These are phyloP conservation scores for Neckera pumila DNA, from an alignment of 225 moss, liverwort and hornwort genomes.

Conservation along the genomic window DNA sequence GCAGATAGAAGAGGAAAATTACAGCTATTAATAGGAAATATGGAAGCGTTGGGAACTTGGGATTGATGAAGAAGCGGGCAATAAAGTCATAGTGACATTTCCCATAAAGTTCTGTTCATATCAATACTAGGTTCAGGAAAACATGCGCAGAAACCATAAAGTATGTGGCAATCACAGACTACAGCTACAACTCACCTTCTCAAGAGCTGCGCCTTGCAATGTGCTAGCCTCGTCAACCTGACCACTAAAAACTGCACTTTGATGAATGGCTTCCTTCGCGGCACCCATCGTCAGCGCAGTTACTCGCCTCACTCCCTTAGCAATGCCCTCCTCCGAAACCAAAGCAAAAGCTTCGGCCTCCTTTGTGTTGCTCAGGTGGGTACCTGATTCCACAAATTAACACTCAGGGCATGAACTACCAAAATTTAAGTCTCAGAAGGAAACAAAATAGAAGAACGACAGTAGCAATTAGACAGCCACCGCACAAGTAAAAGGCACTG, in stretches of 20 bases:
- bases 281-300: constrained; percentile 44
- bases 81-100: neutral
- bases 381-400: constrained; percentile 12
- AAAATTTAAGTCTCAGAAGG: neutral
- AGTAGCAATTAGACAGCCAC: neutral
- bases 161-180: neutral
- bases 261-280: constrained; percentile 49
- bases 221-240: constrained; percentile 23
- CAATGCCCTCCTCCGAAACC: constrained; percentile 54
- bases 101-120: neutral
- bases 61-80: neutral
- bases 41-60: neutral
- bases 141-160: neutral
- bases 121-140: neutral
- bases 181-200: constrained; percentile 14
- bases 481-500: neutral
- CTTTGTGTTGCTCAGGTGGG: constrained; percentile 40
- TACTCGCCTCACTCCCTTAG: constrained; percentile 56
- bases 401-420: neutral
- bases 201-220: constrained; percentile 26
- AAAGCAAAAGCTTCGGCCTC: constrained; percentile 54
- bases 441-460: neutral
- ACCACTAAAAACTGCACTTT: constrained; percentile 22
- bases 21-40: neutral
- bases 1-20: neutral